A percentile compares a stretch with the other conserved stretches of the same genome.
phyloP scores from a whole-genome alignment of 169 alveolate genomes.

The Plasmodium relictum region DNA sequence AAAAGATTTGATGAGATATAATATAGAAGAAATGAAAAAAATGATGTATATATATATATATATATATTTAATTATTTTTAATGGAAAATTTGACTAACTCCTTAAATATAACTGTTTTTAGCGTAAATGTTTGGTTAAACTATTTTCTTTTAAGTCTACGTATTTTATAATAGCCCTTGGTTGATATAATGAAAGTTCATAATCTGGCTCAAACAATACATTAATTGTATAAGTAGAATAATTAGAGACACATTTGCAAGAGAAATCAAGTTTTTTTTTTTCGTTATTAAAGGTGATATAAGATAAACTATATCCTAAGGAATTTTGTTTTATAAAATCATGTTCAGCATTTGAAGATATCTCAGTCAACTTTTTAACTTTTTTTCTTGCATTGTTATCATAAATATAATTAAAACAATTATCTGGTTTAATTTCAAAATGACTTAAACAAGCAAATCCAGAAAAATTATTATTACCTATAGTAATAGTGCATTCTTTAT shows the following conservation, averaged over 20 bases:
- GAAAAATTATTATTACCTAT: constrained; percentile 38
- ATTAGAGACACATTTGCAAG: constrained; percentile 31
- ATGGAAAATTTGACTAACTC: background rate
- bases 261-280: constrained; percentile 8
- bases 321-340: constrained; percentile 35
- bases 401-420: constrained; percentile 30
- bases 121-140: constrained; percentile 15
- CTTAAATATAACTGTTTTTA: background rate
- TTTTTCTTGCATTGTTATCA: constrained; percentile 26
- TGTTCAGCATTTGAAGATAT: constrained; percentile 25
- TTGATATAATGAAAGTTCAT: background rate
- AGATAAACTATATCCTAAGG: constrained; percentile 32
- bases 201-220: constrained; percentile 12
- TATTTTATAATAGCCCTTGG: constrained; percentile 24
- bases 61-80: background rate
- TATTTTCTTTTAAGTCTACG: constrained; percentile 5
- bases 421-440: constrained; percentile 23
- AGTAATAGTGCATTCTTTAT: constrained; percentile 16
- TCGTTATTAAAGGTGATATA: constrained; percentile 34
- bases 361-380: constrained; percentile 28
- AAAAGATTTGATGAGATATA: too few species aligned
- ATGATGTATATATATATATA: background rate
- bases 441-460: constrained; percentile 63
- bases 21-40: too few species aligned
- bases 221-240: constrained; percentile 29